Evolutionary conservation across 1,284 basidiomycete species (phyloP).

Genomic region (Heliocybe sulcata): DNA sequence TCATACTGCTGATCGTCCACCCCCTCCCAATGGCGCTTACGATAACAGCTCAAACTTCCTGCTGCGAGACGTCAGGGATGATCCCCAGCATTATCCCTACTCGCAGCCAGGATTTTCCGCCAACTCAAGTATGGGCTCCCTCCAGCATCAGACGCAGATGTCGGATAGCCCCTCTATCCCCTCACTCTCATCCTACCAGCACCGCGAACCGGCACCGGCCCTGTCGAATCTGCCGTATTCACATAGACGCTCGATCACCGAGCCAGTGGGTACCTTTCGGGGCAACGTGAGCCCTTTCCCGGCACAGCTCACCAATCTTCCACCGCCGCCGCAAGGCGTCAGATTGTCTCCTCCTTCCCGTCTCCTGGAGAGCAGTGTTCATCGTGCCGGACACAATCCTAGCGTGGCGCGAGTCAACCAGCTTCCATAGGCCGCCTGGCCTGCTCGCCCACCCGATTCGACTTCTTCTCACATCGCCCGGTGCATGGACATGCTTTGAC

Average conservation of each 20-base stretch:
- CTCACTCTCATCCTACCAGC: conserved; percentile 17
- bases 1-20: conserved; percentile 31
- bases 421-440: conserved; percentile 7
- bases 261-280: conserved; percentile 35
- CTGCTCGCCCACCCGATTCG: not conserved
- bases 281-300: conserved; percentile 33
- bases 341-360: conserved; percentile 38
- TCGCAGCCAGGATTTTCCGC: conserved; percentile 33
- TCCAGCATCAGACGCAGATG: conserved; percentile 20
- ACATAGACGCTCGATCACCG: conserved; percentile 41
- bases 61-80: conserved; percentile 32
- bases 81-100: conserved; percentile 35
- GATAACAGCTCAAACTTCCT: conserved; percentile 26
- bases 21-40: conserved; percentile 4
- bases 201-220: conserved; percentile 16
- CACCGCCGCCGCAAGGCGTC: conserved; percentile 18
- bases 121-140: conserved; percentile 21
- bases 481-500: not conserved
- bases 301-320: conserved; percentile 27
- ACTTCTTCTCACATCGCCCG: not conserved
- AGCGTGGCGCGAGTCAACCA: not conserved
- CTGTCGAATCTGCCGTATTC: conserved; percentile 20
- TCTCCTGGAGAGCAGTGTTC: conserved; percentile 21
- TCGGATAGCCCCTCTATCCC: conserved; percentile 10
- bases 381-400: conserved; percentile 7